phyloP scores from a whole-genome alignment of 1,139 yeast species.

The Diutina mesorugosa region DNA sequence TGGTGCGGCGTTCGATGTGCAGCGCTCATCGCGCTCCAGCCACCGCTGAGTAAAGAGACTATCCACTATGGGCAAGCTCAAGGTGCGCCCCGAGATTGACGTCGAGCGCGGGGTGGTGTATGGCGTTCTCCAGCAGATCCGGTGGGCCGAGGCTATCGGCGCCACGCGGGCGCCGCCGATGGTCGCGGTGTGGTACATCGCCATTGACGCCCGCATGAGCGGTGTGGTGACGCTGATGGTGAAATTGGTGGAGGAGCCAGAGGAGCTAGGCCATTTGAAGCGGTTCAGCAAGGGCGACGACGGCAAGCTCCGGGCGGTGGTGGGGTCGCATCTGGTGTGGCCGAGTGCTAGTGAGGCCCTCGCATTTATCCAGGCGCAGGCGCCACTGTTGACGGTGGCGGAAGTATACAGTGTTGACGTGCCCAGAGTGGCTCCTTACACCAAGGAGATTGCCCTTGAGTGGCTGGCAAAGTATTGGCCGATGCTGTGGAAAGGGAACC shows the following conservation, averaged over 20 bases:
- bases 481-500: slow-evolving; percentile 85
- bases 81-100: not conserved
- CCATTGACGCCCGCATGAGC: not conserved
- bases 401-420: not conserved
- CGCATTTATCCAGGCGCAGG: not conserved
- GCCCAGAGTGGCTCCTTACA: slow-evolving; percentile 43
- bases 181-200: not conserved
- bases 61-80: not conserved
- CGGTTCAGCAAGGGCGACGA: not conserved
- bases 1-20: not conserved
- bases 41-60: not conserved
- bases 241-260: not conserved
- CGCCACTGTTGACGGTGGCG: not conserved
- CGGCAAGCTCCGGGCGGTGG: not conserved
- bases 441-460: slow-evolving; percentile 44
- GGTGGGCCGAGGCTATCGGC: not conserved
- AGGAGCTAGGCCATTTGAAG: not conserved
- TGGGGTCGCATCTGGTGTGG: not conserved
- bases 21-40: too few relatives aligned
- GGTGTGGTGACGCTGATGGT: not conserved
- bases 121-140: not conserved
- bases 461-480: slow-evolving; percentile 82
- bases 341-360: not conserved
- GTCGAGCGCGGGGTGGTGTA: not conserved
- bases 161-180: not conserved